These are phyloP conservation scores for Aspergillus carlsbadensis DNA, from an alignment of 495 filamentous ascomycete species.

Conservation along the genomic window DNA sequence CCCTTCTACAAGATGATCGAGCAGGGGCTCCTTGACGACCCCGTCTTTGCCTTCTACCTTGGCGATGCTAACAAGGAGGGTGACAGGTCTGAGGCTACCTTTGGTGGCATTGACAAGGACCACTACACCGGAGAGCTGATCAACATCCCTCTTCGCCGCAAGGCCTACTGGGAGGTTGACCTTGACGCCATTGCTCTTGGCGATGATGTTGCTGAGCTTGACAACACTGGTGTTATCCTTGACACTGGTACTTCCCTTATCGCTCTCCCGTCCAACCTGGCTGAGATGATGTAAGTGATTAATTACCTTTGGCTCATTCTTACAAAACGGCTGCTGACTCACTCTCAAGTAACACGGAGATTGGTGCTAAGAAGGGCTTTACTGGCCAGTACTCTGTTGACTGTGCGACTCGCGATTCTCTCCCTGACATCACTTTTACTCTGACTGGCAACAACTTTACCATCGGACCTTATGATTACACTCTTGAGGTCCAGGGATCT, in stretches of 20 bases:
- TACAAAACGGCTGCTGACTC: conserved; percentile 24
- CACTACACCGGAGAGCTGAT: conserved; percentile 89
- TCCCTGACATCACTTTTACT: conserved; percentile 88
- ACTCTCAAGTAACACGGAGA: conserved; percentile 76
- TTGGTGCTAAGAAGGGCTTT: conserved; percentile 95
- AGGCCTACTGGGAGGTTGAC: conserved; percentile 99
- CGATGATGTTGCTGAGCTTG: conserved; percentile 76
- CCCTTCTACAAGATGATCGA: conserved; percentile 96
- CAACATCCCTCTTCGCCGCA: conserved; percentile 90
- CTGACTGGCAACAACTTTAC: conserved; percentile 87
- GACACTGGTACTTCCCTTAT: conserved; percentile 99
- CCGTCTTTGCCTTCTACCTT: conserved; percentile 96
- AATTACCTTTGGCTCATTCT: background rate
- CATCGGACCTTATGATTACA: conserved; percentile 88
- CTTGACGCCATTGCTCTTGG: conserved; percentile 90
- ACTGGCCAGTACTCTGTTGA: conserved; percentile 95
- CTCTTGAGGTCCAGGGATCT: conserved; percentile 89
- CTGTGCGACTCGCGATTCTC: conserved; percentile 74
- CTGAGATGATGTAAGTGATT: conserved; percentile 76
- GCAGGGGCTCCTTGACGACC: conserved; percentile 84
- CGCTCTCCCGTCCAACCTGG: conserved; percentile 86
- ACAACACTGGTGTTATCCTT: conserved; percentile 91
- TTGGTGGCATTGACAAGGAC: conserved; percentile 84
- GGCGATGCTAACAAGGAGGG: conserved; percentile 68
- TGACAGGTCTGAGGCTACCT: conserved; percentile 81